A percentile compares a stretch with the other conserved stretches of the same genome.
phyloP scores from a whole-genome alignment of 106 monocot species.

The Dendrobium chrysotoxum region DNA sequence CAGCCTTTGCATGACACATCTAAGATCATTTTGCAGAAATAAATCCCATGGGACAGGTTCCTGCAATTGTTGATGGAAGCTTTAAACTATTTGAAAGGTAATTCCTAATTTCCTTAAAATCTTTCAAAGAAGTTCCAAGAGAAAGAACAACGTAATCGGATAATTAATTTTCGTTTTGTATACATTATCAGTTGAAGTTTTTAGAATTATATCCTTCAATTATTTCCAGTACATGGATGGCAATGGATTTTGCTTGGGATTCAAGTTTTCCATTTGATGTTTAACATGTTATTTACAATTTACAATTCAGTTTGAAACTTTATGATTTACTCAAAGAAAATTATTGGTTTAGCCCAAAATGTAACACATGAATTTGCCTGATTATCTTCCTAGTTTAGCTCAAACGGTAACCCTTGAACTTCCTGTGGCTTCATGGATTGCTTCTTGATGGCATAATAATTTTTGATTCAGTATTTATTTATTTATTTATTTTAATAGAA shows the following conservation, averaged over 20 bases:
- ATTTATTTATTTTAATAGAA: background rate
- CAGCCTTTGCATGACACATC: background rate
- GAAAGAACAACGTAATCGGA: background rate
- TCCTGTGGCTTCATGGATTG: background rate
- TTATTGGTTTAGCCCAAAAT: background rate
- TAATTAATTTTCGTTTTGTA: background rate
- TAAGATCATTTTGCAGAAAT: slow-evolving; percentile 47
- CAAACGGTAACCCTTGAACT: too few relatives aligned
- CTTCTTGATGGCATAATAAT: background rate
- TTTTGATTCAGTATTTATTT: background rate
- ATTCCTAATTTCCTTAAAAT: background rate
- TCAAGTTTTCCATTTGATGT: background rate
- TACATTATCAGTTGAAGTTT: background rate
- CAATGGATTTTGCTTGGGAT: background rate
- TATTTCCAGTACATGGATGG: background rate
- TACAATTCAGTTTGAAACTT: background rate
- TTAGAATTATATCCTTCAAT: background rate
- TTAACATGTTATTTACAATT: background rate
- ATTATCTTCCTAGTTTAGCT: too few relatives aligned
- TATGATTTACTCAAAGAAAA: background rate
- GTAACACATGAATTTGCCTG: background rate
- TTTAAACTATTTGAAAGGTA: slow-evolving; percentile 91
- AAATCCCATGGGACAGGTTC: slow-evolving; percentile 91
- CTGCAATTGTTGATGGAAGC: slow-evolving; percentile 83
- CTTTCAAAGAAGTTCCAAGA: background rate